A percentile compares a stretch with the other conserved stretches of the same genome.
These are phyloP conservation scores for Torulaspora globosa DNA, from an alignment of 1,139 yeast genomes.

Conservation along the genomic window DNA sequence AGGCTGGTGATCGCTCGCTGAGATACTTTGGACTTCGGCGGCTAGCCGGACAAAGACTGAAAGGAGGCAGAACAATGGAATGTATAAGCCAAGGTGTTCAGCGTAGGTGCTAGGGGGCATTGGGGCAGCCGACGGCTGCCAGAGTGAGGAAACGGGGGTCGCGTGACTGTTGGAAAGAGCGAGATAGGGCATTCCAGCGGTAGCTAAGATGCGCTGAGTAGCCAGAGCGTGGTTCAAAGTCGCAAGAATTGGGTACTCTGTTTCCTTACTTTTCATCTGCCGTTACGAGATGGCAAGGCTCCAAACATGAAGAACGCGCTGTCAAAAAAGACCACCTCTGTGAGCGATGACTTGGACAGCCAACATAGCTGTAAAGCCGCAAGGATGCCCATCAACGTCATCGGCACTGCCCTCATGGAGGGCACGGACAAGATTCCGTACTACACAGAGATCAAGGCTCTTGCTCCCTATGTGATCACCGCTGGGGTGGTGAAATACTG, in stretches of 20 bases:
- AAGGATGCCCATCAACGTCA: conserved; percentile 76
- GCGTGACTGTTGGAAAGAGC: background rate
- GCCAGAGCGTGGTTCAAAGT: background rate
- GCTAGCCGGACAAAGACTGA: background rate
- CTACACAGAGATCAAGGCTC: conserved; percentile 52
- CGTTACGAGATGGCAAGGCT: background rate
- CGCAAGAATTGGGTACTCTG: background rate
- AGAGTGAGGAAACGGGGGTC: background rate
- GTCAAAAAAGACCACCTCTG: background rate
- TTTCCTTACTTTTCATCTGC: background rate
- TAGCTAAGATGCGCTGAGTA: too few relatives aligned
- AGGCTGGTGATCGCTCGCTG: background rate
- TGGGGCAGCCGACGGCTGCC: background rate
- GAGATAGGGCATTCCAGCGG: too few relatives aligned
- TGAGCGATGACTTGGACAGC: background rate
- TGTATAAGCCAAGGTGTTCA: too few relatives aligned
- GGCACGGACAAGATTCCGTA: conserved; percentile 77
- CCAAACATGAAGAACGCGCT: background rate
- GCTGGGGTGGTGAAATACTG: conserved; percentile 58
- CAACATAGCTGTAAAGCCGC: background rate
- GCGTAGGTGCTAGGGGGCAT: background rate
- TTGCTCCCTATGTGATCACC: conserved; percentile 50
- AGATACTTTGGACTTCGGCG: background rate
- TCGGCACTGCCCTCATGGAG: conserved; percentile 59
- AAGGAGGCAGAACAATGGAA: background rate